Conservation (phyloP, 129 eudicot genomes). For the Pseudognaphalium luteoalbum region DNA sequence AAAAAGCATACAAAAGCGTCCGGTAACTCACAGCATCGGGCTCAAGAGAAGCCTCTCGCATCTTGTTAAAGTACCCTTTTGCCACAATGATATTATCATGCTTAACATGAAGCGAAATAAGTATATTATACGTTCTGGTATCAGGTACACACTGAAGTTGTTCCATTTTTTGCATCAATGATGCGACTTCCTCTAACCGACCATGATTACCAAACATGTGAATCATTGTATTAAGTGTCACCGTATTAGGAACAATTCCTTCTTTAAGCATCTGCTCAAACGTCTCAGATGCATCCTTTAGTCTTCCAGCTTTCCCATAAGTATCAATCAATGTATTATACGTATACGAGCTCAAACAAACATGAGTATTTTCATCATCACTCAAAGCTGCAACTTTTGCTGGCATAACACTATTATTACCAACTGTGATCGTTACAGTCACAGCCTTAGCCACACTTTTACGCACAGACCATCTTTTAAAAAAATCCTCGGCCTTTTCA, state of each 20-base stretch:
- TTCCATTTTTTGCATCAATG: constrained; percentile 70
- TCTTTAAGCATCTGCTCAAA: constrained; percentile 60
- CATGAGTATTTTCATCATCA: constrained; percentile 29
- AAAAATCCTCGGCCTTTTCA: constrained; percentile 68
- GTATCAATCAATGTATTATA: constrained; percentile 87
- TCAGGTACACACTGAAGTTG: constrained; percentile 62
- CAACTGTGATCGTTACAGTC: neutral
- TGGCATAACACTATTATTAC: neutral
- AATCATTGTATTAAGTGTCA: constrained; percentile 91
- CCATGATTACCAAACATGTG: constrained; percentile 81
- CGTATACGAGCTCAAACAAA: constrained; percentile 58
- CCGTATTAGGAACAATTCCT: constrained; percentile 67
- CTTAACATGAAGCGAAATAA: constrained; percentile 75
- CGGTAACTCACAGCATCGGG: constrained; percentile 85
- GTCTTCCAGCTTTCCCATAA: constrained; percentile 77
- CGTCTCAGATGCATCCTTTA: constrained; percentile 63
- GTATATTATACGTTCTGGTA: constrained; percentile 84
- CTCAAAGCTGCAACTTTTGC: neutral
- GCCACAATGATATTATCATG: constrained; percentile 64
- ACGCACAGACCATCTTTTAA: constrained; percentile 62
- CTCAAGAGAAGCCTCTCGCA: constrained; percentile 64
- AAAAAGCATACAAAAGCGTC: constrained; percentile 81
- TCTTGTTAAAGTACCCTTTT: constrained; percentile 53
- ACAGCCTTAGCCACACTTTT: constrained; percentile 26
- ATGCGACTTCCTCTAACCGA: constrained; percentile 58